Evolutionary conservation across 768 basidiomycete genomes (phyloP).

Genomic region (Megacollybia marginata): DNA sequence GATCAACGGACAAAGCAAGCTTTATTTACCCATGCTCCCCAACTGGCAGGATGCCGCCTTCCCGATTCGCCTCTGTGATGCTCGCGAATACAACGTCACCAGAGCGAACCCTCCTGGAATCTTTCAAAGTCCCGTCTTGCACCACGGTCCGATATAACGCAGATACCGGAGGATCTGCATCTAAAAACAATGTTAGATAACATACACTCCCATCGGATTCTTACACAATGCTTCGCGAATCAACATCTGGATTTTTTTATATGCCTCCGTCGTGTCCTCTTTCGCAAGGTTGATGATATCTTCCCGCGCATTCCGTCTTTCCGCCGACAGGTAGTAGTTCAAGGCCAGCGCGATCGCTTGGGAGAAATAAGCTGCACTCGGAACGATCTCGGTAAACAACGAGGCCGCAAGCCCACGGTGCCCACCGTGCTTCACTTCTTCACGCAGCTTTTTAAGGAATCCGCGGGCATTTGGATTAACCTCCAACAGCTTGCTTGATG

Average conservation of each 20-base stretch:
- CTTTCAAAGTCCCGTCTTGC: background rate
- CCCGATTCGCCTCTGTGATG: background rate
- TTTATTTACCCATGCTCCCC: background rate
- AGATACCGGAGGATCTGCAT: background rate
- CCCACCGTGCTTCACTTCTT: background rate
- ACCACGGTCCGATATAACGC: background rate
- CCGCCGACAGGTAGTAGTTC: constrained; percentile 48
- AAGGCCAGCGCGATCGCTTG: constrained; percentile 49
- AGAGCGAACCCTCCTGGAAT: background rate
- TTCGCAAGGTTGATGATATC: constrained; percentile 31
- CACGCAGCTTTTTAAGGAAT: background rate
- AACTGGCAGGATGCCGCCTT: background rate
- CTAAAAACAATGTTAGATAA: background rate
- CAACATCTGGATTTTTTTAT: constrained; percentile 29
- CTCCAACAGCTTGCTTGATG: background rate
- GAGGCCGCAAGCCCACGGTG: constrained; percentile 25
- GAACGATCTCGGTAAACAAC: constrained; percentile 47
- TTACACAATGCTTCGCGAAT: constrained; percentile 41
- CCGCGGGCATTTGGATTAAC: background rate
- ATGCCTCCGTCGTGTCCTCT: constrained; percentile 15
- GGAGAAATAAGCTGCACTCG: constrained; percentile 49
- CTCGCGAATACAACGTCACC: background rate
- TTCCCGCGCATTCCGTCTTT: constrained; percentile 23
- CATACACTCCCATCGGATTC: constrained; percentile 12
- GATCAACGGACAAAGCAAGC: background rate